Evolutionary conservation across 805 yeast genomes (phyloP).

Genomic region (Isabelozyma pseudorhagii): DNA sequence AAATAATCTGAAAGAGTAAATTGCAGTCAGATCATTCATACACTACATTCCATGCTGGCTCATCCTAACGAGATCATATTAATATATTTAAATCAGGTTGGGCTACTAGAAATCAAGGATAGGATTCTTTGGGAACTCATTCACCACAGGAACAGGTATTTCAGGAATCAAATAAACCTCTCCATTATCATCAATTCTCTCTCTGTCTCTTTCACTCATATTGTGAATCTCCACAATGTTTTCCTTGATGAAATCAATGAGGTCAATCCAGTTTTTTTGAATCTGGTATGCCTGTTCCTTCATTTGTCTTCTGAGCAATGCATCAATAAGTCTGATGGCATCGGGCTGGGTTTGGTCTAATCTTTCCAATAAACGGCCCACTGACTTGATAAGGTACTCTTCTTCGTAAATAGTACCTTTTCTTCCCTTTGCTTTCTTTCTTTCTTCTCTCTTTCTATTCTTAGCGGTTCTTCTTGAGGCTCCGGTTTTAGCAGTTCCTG

Average conservation of each 20-base stretch:
- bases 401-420: conserved; percentile 98
- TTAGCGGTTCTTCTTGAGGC: conserved; percentile 91
- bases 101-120: conserved; percentile 53
- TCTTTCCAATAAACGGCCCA: conserved; percentile 84
- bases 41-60: too few species aligned
- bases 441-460: conserved; percentile 90
- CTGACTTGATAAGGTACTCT: conserved; percentile 84
- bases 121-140: conserved; percentile 56
- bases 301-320: conserved; percentile 67
- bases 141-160: conserved; percentile 66
- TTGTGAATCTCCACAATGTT: conserved; percentile 72
- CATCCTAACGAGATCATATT: background rate
- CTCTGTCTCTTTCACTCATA: conserved; percentile 82
- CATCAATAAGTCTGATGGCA: conserved; percentile 70
- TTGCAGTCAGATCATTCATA: too few species aligned
- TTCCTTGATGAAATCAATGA: conserved; percentile 53
- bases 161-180: conserved; percentile 74
- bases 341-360: conserved; percentile 72
- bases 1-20: too few species aligned
- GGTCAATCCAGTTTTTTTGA: conserved; percentile 62
- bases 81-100: background rate
- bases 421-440: conserved; percentile 94
- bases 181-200: conserved; percentile 86
- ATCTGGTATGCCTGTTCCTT: conserved; percentile 79
- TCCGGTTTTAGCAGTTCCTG: conserved; percentile 95